phyloP scores from a whole-genome alignment of 164 flowering plant species.

The Vitis labrusca region DNA sequence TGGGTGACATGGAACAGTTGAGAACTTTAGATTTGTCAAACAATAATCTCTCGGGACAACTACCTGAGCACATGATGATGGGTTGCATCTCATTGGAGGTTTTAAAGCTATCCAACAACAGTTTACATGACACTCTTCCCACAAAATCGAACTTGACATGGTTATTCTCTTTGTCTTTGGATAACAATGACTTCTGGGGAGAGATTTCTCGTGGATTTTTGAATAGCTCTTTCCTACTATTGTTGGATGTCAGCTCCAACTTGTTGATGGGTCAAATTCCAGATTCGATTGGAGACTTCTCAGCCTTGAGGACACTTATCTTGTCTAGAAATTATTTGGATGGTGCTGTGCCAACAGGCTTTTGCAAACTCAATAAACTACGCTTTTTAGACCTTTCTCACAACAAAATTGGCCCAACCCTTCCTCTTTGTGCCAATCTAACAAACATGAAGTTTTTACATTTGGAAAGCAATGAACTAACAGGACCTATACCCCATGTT shows the following conservation, averaged over 20 bases:
- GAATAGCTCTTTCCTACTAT: not conserved
- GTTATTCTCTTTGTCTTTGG: not conserved
- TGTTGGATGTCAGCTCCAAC: not conserved
- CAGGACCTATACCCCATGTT: not conserved
- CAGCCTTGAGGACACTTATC: not conserved
- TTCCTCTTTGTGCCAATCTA: too few relatives aligned
- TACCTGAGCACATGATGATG: not conserved
- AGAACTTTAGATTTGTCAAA: not conserved
- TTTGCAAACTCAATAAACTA: not conserved
- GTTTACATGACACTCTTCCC: not conserved
- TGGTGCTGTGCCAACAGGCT: not conserved
- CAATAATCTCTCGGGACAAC: not conserved
- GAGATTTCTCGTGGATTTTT: conserved; percentile 2
- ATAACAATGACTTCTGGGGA: not conserved
- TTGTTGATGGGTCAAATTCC: conserved; percentile 6
- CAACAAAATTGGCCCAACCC: not conserved
- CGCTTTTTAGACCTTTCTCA: not conserved
- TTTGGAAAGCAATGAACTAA: not conserved
- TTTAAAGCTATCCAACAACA: conserved; percentile 1
- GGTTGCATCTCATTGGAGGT: not conserved
- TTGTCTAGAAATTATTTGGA: not conserved
- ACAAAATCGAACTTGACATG: not conserved
- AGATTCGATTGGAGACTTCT: conserved; percentile 4
- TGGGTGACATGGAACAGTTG: not conserved
- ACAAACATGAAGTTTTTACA: not conserved